Evolutionary conservation across 2,329 filamentous ascomycete species (phyloP).

Genomic region (Falciphora oryzae): DNA sequence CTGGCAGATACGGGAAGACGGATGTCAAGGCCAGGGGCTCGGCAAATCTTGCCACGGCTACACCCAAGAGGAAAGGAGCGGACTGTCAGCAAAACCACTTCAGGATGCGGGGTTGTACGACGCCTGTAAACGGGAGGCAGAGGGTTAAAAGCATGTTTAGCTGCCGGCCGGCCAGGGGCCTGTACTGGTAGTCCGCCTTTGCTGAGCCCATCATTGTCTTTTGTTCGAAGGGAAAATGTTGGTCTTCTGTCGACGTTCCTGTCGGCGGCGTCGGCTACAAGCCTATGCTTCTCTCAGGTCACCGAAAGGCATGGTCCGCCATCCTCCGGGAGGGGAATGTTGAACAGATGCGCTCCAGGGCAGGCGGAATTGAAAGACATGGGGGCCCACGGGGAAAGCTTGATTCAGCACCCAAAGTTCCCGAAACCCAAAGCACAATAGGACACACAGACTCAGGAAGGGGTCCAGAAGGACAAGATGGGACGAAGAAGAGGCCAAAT

Average conservation of each 20-base stretch:
- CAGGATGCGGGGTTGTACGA: too few relatives aligned
- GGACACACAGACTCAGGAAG: not conserved
- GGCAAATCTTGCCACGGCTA: constrained; percentile 72
- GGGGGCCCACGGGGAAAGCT: too few relatives aligned
- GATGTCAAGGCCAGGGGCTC: constrained; percentile 70
- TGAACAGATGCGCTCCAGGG: not conserved
- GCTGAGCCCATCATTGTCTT: not conserved
- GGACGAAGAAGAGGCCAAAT: constrained; percentile 13
- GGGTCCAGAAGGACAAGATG: not conserved
- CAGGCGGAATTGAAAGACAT: not conserved
- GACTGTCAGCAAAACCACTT: constrained; percentile 25
- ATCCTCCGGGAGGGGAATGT: not conserved
- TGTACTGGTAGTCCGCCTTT: too few relatives aligned
- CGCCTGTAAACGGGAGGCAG: too few relatives aligned
- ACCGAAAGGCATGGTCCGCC: not conserved
- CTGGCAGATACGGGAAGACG: constrained; percentile 64
- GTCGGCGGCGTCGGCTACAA: not conserved
- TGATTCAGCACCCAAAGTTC: not conserved
- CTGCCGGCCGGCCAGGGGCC: too few relatives aligned
- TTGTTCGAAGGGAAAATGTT: not conserved
- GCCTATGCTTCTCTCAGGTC: not conserved
- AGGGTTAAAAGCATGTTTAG: too few relatives aligned
- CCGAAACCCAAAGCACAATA: not conserved
- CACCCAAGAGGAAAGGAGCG: constrained; percentile 12
- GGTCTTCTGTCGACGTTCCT: not conserved